phyloP scores from a whole-genome alignment of 768 basidiomycete genomes.

The Boletus huronensis region DNA sequence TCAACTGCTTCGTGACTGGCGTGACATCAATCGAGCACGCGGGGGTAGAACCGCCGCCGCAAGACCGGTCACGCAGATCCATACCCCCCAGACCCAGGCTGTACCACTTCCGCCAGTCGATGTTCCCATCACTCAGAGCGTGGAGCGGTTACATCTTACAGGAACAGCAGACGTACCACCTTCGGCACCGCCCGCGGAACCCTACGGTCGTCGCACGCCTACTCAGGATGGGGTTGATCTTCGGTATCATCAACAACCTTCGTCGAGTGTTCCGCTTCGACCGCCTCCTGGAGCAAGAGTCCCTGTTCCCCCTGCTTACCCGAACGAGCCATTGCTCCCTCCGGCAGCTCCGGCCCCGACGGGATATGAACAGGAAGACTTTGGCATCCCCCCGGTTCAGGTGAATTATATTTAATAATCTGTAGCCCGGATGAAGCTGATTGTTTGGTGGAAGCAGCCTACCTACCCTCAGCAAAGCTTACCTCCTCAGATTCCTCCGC shows the following conservation, averaged over 20 bases:
- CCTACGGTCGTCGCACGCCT: conserved; percentile 25
- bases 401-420: conserved; percentile 9
- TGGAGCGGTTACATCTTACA: conserved; percentile 48
- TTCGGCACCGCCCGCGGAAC: conserved; percentile 17
- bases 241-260: conserved; percentile 38
- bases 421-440: conserved; percentile 3
- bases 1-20: conserved; percentile 83
- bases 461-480: conserved; percentile 25
- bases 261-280: conserved; percentile 31
- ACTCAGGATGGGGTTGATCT: conserved; percentile 38
- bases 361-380: conserved; percentile 32
- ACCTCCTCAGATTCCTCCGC: conserved; percentile 14
- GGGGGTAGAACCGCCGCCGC: conserved; percentile 40
- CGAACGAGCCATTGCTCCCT: conserved; percentile 32
- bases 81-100: conserved; percentile 29
- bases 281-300: conserved; percentile 39
- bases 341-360: conserved; percentile 13
- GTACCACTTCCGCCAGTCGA: conserved; percentile 33
- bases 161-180: conserved; percentile 37
- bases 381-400: conserved; percentile 20
- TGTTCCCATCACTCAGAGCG: conserved; percentile 32
- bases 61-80: conserved; percentile 35
- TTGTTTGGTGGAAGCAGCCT: conserved; percentile 9
- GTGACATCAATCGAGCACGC: conserved; percentile 80
- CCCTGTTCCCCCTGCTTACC: conserved; percentile 35